These are phyloP conservation scores for Mangifera indica DNA, from an alignment of 345 rosid species.

Conservation along the genomic window DNA sequence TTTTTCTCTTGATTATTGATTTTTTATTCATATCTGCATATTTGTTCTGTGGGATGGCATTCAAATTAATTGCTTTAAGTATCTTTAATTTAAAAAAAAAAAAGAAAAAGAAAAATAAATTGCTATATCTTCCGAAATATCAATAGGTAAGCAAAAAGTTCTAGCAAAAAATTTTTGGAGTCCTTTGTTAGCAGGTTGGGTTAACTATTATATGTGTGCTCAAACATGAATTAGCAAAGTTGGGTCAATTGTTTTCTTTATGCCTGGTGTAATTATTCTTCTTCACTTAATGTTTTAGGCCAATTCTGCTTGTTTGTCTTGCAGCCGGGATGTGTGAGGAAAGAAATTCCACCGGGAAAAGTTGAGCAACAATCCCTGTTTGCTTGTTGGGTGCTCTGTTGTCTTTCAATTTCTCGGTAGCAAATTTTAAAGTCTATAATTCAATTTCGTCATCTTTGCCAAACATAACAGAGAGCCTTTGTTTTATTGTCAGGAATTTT, in stretches of 20 bases:
- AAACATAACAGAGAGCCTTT: background rate
- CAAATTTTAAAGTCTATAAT: no score
- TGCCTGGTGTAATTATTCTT: background rate
- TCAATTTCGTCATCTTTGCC: background rate
- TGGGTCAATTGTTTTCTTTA: no score
- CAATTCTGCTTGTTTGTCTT: background rate
- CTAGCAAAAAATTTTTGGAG: no score
- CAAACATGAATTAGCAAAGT: no score
- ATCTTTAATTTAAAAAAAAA: no score
- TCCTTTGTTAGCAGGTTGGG: no score
- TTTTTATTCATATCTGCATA: background rate
- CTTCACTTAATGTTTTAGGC: background rate
- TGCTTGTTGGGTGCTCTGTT: background rate
- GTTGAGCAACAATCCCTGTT: background rate
- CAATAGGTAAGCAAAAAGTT: no score
- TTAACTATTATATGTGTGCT: no score
- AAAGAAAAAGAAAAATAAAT: no score
- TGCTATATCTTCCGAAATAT: no score
- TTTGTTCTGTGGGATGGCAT: background rate
- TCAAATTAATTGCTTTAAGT: conserved; percentile 3
- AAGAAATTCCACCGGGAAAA: background rate
- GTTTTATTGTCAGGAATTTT: background rate
- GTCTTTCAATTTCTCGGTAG: background rate
- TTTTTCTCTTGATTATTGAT: no score
- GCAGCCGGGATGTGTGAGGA: background rate